Evolutionary conservation across 306 rosid species (phyloP).

Genomic region (Cicer judaicum): DNA sequence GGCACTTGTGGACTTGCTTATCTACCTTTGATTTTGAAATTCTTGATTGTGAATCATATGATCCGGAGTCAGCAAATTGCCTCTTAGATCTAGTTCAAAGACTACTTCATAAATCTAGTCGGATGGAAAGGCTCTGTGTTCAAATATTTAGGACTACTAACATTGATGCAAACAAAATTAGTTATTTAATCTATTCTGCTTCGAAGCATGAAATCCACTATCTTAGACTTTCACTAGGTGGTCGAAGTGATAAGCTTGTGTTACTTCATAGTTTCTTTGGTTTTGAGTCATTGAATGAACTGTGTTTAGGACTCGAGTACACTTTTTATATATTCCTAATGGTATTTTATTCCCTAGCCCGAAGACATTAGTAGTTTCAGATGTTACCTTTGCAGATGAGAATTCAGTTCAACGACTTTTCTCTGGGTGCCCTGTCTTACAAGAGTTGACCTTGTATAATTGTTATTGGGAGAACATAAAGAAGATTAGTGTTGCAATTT

Average conservation of each 20-base stretch:
- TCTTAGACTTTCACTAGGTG: neutral
- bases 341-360: neutral
- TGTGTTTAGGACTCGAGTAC: neutral
- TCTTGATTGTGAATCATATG: too few species aligned
- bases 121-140: too few species aligned
- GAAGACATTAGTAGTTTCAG: slow-evolving; percentile 19
- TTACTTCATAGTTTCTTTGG: neutral
- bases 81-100: neutral
- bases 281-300: neutral
- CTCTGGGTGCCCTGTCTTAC: slow-evolving; percentile 21
- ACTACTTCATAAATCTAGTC: neutral
- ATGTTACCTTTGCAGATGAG: slow-evolving; percentile 11
- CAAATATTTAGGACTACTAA: too few species aligned
- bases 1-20: slow-evolving; percentile 15
- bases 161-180: too few species aligned
- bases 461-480: slow-evolving; percentile 4
- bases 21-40: neutral
- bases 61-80: neutral
- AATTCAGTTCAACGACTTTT: slow-evolving; percentile 21
- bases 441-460: neutral
- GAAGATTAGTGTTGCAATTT: neutral
- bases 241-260: neutral
- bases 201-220: too few species aligned
- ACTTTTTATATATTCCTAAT: neutral
- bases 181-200: too few species aligned